Percentiles rank a stretch among this genome's conserved stretches.
phyloP scores from a whole-genome alignment of 805 yeast genomes.

The Barnettozyma pratensis region DNA sequence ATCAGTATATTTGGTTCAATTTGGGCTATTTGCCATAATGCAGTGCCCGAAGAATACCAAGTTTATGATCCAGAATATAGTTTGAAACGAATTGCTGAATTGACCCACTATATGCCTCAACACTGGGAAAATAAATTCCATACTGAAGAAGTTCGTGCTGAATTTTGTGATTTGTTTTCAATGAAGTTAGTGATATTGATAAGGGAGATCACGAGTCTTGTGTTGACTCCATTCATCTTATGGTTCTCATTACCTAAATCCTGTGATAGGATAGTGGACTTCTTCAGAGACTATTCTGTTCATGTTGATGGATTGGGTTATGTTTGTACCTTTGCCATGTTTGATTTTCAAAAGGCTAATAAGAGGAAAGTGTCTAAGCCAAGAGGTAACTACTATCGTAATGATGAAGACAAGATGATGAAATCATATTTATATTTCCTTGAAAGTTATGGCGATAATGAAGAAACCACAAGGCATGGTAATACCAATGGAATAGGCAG shows the following conservation, averaged over 20 bases:
- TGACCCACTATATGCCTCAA: constrained; percentile 85
- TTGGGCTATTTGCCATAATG: constrained; percentile 76
- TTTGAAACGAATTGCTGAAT: constrained; percentile 72
- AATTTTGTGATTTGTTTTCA: constrained; percentile 75
- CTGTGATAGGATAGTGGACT: constrained; percentile 77
- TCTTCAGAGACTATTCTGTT: constrained; percentile 82
- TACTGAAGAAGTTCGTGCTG: constrained; percentile 75
- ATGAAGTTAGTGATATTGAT: constrained; percentile 64
- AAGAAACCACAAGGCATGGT: constrained; percentile 27
- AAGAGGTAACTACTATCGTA: constrained; percentile 36
- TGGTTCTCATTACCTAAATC: constrained; percentile 77
- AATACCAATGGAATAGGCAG: background rate
- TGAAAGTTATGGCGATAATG: constrained; percentile 66
- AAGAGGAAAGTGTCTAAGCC: constrained; percentile 28
- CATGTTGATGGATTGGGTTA: constrained; percentile 94
- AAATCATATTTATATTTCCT: constrained; percentile 83
- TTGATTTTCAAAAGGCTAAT: constrained; percentile 64
- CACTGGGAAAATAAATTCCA: constrained; percentile 86
- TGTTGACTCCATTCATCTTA: constrained; percentile 83
- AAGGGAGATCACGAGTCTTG: constrained; percentile 75
- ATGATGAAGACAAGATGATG: constrained; percentile 78
- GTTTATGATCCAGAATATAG: constrained; percentile 94
- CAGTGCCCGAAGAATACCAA: constrained; percentile 56
- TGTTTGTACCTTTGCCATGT: constrained; percentile 92
- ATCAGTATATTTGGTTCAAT: constrained; percentile 84